These are phyloP conservation scores for Monascus ruber DNA, from an alignment of 2,329 filamentous ascomycete species.

Conservation along the genomic window DNA sequence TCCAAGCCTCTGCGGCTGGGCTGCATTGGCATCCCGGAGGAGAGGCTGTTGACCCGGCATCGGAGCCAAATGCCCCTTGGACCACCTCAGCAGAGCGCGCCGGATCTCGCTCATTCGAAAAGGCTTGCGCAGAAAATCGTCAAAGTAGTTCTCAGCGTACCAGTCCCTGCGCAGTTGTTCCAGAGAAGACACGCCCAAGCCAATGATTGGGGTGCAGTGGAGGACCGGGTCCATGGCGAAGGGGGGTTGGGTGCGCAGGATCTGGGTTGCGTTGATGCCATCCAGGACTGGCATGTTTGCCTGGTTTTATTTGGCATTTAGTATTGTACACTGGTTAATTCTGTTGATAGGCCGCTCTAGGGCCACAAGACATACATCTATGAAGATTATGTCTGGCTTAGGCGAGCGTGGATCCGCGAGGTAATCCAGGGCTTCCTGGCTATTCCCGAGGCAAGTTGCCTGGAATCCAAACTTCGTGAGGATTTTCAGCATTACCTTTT, in stretches of 20 bases:
- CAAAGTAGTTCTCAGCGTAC: neutral
- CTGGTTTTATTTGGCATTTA: neutral
- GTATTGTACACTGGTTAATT: neutral
- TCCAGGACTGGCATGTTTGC: slow-evolving; percentile 2
- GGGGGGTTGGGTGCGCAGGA: slow-evolving; percentile 3
- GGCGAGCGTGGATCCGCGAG: slow-evolving; percentile 1
- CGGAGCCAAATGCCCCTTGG: neutral
- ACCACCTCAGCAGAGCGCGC: slow-evolving; percentile 1
- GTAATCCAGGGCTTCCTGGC: slow-evolving; percentile 4
- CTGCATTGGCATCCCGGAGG: too few relatives aligned
- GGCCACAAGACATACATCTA: slow-evolving; percentile 2
- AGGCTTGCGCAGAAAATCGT: slow-evolving; percentile 1
- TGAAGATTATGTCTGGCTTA: slow-evolving; percentile 4
- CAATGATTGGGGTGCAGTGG: slow-evolving; percentile 1
- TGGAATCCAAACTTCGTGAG: slow-evolving; percentile 1
- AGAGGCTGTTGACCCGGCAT: too few relatives aligned
- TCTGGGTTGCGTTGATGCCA: slow-evolving; percentile 1
- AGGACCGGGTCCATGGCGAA: slow-evolving; percentile 2
- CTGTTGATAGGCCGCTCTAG: neutral
- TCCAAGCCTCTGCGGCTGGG: too few relatives aligned
- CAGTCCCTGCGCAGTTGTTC: neutral
- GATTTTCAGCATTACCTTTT: neutral
- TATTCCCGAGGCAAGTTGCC: neutral
- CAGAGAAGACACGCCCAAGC: neutral
- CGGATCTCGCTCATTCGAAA: neutral